Evolutionary conservation across 2,329 filamentous ascomycete genomes (phyloP), one percentile per base, ranked within the genome.

Genomic region (Trichophaea hybrida): DNA sequence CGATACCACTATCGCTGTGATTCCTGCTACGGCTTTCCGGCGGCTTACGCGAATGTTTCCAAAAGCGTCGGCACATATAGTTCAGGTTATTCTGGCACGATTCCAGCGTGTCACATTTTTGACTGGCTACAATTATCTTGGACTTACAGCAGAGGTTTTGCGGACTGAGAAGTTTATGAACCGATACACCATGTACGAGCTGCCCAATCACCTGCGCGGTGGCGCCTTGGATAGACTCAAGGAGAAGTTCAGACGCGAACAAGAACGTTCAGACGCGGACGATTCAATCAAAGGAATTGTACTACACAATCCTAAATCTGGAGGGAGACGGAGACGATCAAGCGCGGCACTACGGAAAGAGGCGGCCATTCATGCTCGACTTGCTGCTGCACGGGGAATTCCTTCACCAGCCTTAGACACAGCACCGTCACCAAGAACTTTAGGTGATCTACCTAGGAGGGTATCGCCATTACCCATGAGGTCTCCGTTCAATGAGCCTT

Each of bases 1-100:
- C 31, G 94, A 98, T 70, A 98, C 93, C 0, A 98, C 94, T 0
- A 96, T 98, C 72, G 93, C 93, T 5, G 94, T 98, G 64, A 98
- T 98, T 59, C 94, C 94, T 1, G 93, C 93, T 0, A 95, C 89
- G 70, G 94, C 93, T 2, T 98, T 98, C 68, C 83, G 89, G 57
- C 83, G 94, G 6, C 76, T 98, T 56, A 98, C 94, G 55, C 83
- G 88, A 69, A 84, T 96, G 31, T 98, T 97, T 68, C 93, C 93
- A 7, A 94, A 94, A 74, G 90, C 94, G 7, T 96, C 93, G 1
- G 85, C 93, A 1, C 94, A 98, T 69, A 97, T 98, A 64, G 89
- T 98, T 5, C 93, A 98, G 70, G 91, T 98, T 50, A 98, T 98
- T 62, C 74, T 98, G 35, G 96, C 94, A 2, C 81, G 94, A 53